Percentiles rank a stretch among this genome's conserved stretches.
Evolutionary conservation across 2,329 filamentous ascomycete species (phyloP).

Genomic region (Hirsutella rhossiliensis): DNA sequence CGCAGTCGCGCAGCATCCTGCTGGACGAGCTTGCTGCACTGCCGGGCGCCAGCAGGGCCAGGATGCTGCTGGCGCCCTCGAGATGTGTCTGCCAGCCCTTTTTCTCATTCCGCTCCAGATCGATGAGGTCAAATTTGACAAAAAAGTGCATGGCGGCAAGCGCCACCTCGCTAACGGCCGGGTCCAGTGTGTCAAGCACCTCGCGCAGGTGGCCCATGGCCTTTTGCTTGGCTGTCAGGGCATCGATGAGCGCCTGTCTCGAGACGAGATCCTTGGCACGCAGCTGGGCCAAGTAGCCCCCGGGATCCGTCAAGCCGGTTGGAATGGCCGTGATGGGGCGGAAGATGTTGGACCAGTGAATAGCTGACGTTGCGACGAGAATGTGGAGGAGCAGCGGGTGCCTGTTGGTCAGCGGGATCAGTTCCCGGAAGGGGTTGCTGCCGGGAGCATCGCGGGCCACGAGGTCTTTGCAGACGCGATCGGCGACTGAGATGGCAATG

Average conservation of each 20-base stretch:
- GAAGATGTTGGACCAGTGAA: constrained; percentile 35
- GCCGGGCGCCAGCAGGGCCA: constrained; percentile 21
- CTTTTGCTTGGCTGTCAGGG: constrained; percentile 32
- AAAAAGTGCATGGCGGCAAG: constrained; percentile 38
- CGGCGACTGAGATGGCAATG: constrained; percentile 21
- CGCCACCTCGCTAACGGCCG: constrained; percentile 31
- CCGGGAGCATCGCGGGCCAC: constrained; percentile 33
- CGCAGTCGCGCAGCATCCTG: constrained; percentile 28
- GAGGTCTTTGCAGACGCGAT: constrained; percentile 41
- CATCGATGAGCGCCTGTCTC: constrained; percentile 30
- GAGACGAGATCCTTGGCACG: constrained; percentile 25
- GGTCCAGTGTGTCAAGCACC: constrained; percentile 25
- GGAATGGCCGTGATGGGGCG: constrained; percentile 20
- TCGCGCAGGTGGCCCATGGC: constrained; percentile 30
- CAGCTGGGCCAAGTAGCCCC: constrained; percentile 22
- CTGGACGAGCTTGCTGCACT: constrained; percentile 15
- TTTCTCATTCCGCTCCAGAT: constrained; percentile 28
- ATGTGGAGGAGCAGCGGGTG: constrained; percentile 35
- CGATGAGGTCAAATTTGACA: constrained; percentile 38
- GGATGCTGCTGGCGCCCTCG: constrained; percentile 30
- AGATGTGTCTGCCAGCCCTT: constrained; percentile 34
- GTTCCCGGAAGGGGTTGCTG: constrained; percentile 34
- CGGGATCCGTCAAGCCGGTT: constrained; percentile 19
- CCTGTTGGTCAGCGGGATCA: constrained; percentile 32
- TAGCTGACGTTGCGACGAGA: constrained; percentile 34